Base-by-base conservation (phyloP, 2,329 filamentous ascomycete species). In the Lachnellula suecica region DNA sequence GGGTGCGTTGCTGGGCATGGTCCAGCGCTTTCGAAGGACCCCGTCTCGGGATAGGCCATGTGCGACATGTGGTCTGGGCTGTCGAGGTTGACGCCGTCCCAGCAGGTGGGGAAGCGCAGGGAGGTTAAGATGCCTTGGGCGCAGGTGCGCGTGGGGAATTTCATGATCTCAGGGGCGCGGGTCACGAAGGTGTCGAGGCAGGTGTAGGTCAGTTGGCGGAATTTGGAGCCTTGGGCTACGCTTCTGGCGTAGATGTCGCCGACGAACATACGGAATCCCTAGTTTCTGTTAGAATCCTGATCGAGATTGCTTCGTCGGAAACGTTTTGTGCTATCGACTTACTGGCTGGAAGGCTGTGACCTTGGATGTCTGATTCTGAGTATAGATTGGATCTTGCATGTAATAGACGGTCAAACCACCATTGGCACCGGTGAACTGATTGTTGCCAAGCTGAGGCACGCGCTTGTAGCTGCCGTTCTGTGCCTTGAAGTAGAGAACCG, bases 261-360 rank as follows among this genome's bases (percentile, higher is more conserved):
- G 44, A 75, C 65, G 42, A 75, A 67, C 73, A 75, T 75, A 22
- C 73, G 69, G 63, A 76, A 77, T 2, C 74, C 74, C 56, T 71
- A 24, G 29, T 7, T 13, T 35, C 34, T 4, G 9, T 24, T 8
- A 42, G 27, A 47, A 34, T 45, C 24, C 20, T 22, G 11, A 17
- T 15, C 17, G 15, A 25, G 20, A 37, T 7, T 4, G 44, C 4
- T 40, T 25, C 31, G 1, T 24, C 22, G 6, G 42, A 27, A 24
- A 11, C 10, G n/a, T n/a, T 4, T 45, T 19, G 3, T 2, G 5
- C n/a, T 11, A 10, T 1, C n/a, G 0, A 40, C 57, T 25, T 49
- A 59, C 59, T 6, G 48, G 69, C 50, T 73, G 70, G 57, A 74
- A 74, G 6, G 71, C 73, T n/a, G 70, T 74, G 17, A 73, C 71